phyloP scores from a whole-genome alignment of 2,329 filamentous ascomycete species.

The Phyllosticta citrichinensis region DNA sequence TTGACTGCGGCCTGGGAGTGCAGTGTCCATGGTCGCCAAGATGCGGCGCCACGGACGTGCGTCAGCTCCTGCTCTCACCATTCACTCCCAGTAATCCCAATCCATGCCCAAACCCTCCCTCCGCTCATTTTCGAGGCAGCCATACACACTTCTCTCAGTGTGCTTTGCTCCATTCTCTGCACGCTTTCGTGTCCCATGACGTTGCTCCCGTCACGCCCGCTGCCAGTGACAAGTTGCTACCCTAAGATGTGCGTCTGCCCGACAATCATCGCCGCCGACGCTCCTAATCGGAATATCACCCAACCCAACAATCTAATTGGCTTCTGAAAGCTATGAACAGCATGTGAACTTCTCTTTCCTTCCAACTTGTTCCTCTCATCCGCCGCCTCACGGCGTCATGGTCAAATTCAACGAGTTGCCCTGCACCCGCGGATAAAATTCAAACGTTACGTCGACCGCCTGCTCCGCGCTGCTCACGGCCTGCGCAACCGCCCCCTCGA shows the following conservation, averaged over 20 bases:
- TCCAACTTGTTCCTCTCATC: background rate
- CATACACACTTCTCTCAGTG: background rate
- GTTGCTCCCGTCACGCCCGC: background rate
- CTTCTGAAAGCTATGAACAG: background rate
- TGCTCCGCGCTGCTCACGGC: constrained; percentile 37
- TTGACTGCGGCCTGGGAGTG: background rate
- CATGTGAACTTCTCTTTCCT: background rate
- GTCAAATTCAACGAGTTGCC: constrained; percentile 43
- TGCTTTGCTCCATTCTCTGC: background rate
- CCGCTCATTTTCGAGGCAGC: background rate
- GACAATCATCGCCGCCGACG: background rate
- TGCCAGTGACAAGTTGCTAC: background rate
- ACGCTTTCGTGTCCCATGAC: constrained; percentile 8
- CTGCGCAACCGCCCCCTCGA: constrained; percentile 37
- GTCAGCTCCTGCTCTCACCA: constrained; percentile 6
- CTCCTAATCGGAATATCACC: background rate
- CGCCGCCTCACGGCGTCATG: constrained; percentile 27
- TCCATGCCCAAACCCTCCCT: background rate
- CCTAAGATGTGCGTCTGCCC: background rate
- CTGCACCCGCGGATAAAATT: constrained; percentile 44
- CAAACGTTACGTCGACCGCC: constrained; percentile 41
- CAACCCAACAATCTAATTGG: background rate
- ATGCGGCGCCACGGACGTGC: constrained; percentile 4
- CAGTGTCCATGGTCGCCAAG: constrained; percentile 5
- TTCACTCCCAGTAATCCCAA: background rate